Evolutionary conservation across 805 yeast genomes (phyloP), one percentile per base, ranked within the genome.

Genomic region (Komagataella populi): DNA sequence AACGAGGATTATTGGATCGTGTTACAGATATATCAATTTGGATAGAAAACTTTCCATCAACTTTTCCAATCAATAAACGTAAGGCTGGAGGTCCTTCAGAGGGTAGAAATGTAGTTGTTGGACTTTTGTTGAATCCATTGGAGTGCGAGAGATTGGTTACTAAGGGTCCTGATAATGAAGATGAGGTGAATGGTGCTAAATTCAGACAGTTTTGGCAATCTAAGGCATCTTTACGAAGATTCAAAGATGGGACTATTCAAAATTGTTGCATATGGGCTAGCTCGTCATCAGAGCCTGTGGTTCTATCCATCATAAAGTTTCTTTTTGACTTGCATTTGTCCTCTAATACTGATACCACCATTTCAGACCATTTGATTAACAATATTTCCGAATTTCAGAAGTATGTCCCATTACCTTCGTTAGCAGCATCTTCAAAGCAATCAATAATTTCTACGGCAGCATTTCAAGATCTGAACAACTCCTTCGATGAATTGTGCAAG

Each of bases 171-270:
- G 67, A 71, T 44, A 80, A 82, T 55, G 73, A 77, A 45, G 84
- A 79, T 36, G 69, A 70, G 46, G 80, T 74, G 14, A 78, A 69
- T 23, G 78, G 82, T n/a, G 69, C 76, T 6, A 72, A 75, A 51
- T 93, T 93, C 70, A 78, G 85, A 57, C 69, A 78, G 5, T 90
- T 93, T 62, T 93, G 99, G 99, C 97, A 97, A 8, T 61, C 76
- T 7, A 83, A 79, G 56, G 81, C 95, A 0, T 87, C 93, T 12
- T 72, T 93, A 52, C 80, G 99, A 71, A 80, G 93, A 63, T 93
- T 91, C 70, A 89, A 87, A 61, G 96, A 93, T 66, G 97, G 97
- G 44, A 73, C 84, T 3, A 89, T 93, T 54, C 83, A 80, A 55
- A 95, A 93, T 66, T 86, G 96, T 63, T 95, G 93, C 52, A 84